Conservation (phyloP, 768 basidiomycete genomes). For the Lactarius indigo region DNA sequence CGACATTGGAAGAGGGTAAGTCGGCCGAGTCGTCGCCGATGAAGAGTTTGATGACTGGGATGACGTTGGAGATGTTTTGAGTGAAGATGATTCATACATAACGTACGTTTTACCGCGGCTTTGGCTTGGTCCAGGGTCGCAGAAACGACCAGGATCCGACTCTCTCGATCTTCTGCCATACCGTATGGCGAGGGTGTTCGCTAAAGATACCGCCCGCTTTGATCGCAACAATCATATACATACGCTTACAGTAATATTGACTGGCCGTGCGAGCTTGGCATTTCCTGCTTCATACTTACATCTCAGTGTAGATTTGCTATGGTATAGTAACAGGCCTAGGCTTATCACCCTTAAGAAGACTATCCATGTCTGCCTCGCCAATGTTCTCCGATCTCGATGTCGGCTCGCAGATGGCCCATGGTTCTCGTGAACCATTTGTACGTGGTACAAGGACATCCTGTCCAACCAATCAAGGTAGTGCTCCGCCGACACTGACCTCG, state of each 20-base stretch:
- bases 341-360: neutral
- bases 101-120: conserved; percentile 31
- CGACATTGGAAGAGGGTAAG: conserved; percentile 4
- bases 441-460: neutral
- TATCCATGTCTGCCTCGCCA: neutral
- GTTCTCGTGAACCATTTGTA: neutral
- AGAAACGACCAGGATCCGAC: conserved; percentile 29
- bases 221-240: neutral
- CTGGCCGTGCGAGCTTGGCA: neutral
- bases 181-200: neutral
- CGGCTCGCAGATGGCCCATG: neutral
- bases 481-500: neutral
- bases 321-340: neutral
- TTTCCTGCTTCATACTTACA: neutral
- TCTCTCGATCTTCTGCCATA: conserved; percentile 14
- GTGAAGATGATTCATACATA: neutral
- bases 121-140: conserved; percentile 28
- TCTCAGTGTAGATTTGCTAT: neutral
- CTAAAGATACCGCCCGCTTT: neutral
- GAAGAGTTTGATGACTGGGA: conserved; percentile 30
- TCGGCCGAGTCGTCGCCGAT: conserved; percentile 15
- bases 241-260: neutral
- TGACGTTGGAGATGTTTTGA: conserved; percentile 5
- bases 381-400: neutral
- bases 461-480: neutral